phyloP scores from a whole-genome alignment of 768 basidiomycete genomes.

The Dacryopinax primogenitus region DNA sequence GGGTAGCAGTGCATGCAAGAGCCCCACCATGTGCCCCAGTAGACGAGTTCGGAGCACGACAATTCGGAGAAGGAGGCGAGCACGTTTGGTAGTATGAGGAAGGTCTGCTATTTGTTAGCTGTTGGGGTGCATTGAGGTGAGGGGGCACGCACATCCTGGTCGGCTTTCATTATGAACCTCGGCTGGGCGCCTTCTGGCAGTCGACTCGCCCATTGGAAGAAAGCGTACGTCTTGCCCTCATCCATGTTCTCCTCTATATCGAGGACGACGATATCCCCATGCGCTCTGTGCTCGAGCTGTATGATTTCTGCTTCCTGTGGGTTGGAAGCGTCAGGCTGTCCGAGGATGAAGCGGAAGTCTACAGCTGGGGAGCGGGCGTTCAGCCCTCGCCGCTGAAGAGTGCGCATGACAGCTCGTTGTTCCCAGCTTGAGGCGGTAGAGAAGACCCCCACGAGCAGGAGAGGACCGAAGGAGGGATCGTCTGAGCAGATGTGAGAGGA shows the following conservation, averaged over 20 bases:
- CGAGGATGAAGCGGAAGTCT: not conserved
- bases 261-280: slow-evolving; percentile 74
- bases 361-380: not conserved
- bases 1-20: not conserved
- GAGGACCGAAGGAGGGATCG: not conserved
- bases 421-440: not conserved
- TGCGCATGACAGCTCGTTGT: not conserved
- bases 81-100: not conserved
- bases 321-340: not conserved
- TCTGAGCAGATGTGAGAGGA: not conserved
- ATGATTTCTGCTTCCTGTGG: not conserved
- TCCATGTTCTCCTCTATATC: slow-evolving; percentile 93
- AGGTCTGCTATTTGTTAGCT: not conserved
- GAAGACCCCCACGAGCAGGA: not conserved
- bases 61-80: not conserved
- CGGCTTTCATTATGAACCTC: not conserved
- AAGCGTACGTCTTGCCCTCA: slow-evolving; percentile 78
- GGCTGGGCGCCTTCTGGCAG: not conserved
- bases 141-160: not conserved
- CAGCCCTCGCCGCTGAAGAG: not conserved
- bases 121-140: not conserved
- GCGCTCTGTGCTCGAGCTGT: slow-evolving; percentile 30
- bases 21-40: slow-evolving; percentile 6
- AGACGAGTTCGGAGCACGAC: not conserved
- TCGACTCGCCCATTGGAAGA: slow-evolving; percentile 69